Base-by-base conservation (phyloP, 2,329 filamentous ascomycete species). In the Fusarium armeniacum region DNA sequence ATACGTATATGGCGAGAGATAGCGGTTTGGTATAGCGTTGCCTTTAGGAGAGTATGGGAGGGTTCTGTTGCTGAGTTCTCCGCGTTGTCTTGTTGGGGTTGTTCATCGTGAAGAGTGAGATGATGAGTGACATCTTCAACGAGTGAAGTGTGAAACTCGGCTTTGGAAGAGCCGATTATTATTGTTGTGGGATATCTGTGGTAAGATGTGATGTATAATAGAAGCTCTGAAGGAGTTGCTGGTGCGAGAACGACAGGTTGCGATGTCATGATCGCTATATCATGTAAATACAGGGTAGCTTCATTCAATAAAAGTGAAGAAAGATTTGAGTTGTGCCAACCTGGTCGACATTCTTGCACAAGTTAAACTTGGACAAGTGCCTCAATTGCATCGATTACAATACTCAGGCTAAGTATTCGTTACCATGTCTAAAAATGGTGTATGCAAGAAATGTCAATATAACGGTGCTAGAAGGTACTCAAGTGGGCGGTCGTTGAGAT, bases 21-120 rank as follows among this genome's bases (percentile, higher is more conserved):
- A 47, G 90, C 87, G 30, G 94, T 83, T 67, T 93, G 86, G 57
- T 89, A 86, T 16, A 97, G 86, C 0, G 91, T 89, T 30, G 90
- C 87, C 18, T 84, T 81, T 9, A 93, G 80, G 10, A 93, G 24
- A 63, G 66, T 49, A 73, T 76, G 47, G 47, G 54, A 40, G 18
- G 28, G n/a, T 15, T n/a, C 35, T 5, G 22, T 56, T 10, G 18
- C 26, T 20, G 53, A 6, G 22, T 28, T 68, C 53, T 35, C 52
- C 5, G 8, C 55, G 20, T 56, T 35, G 6, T 67, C 10, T 2
- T 52, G 20, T 32, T 60, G 46, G 2, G 4, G 59, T 26, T 63
- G 50, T 12, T 67, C 18, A 5, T 59, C 22, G 22, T 68, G 20
- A 2, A 56, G 30, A 18, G 49, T 50, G 16, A 73, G 64, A 20